Conservation (phyloP, 2,329 filamentous ascomycete species). For the Coleophoma cylindrospora region DNA sequence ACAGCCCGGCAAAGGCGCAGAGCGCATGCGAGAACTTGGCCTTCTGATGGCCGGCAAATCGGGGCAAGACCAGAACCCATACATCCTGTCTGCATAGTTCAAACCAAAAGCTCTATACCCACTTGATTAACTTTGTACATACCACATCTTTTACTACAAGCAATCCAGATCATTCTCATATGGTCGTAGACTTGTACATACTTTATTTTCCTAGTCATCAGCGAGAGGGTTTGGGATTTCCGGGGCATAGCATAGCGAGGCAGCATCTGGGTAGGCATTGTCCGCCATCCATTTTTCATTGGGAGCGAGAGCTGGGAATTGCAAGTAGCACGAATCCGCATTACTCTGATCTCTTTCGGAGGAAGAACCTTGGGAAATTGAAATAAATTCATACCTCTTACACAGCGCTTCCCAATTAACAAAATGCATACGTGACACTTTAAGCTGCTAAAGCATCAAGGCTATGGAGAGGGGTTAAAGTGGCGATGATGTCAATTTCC, state of each 20-base stretch:
- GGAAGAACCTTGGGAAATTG: too few relatives aligned
- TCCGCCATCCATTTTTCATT: background rate
- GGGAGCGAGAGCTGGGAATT: background rate
- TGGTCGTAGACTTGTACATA: slow-evolving; percentile 9
- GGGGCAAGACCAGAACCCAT: slow-evolving; percentile 52
- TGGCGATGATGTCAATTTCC: too few relatives aligned
- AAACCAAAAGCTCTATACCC: background rate
- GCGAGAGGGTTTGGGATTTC: slow-evolving; percentile 11
- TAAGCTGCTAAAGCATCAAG: too few relatives aligned
- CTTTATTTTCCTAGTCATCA: slow-evolving; percentile 3
- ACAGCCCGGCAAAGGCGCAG: slow-evolving; percentile 78
- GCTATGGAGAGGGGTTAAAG: too few relatives aligned
- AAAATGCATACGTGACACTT: too few relatives aligned
- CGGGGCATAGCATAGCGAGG: slow-evolving; percentile 19
- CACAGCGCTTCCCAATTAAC: too few relatives aligned
- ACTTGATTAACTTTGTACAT: slow-evolving; percentile 16
- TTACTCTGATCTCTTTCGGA: too few relatives aligned
- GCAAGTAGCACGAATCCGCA: too few relatives aligned
- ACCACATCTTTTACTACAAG: slow-evolving; percentile 7
- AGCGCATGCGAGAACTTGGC: slow-evolving; percentile 90
- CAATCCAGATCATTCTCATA: slow-evolving; percentile 2
- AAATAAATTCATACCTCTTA: too few relatives aligned
- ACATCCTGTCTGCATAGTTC: slow-evolving; percentile 66
- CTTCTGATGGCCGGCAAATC: slow-evolving; percentile 79
- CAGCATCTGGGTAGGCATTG: slow-evolving; percentile 11